Evolutionary conservation across 305 asterid genomes (phyloP).

Genomic region (Coffea humblotiana): DNA sequence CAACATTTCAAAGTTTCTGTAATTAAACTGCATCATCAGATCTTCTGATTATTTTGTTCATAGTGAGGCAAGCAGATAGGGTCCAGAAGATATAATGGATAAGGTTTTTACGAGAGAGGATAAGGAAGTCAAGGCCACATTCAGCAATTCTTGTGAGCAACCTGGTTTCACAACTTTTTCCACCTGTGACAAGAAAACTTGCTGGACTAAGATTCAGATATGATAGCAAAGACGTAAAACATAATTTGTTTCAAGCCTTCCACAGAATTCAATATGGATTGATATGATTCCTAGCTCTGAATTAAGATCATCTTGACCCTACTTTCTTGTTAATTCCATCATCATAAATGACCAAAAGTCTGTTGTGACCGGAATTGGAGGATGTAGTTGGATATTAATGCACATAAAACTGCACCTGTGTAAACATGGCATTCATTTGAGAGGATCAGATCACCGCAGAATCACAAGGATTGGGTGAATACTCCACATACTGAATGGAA

Average conservation of each 20-base stretch:
- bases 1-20: not conserved
- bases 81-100: conserved; percentile 35
- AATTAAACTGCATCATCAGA: not conserved
- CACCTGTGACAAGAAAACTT: conserved; percentile 34
- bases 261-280: not conserved
- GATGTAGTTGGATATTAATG: no score
- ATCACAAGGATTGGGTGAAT: not conserved
- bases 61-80: conserved; percentile 31
- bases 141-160: conserved; percentile 44
- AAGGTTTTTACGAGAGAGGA: conserved; percentile 37
- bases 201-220: conserved; percentile 1
- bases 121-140: conserved; percentile 44
- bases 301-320: not conserved
- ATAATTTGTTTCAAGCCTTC: not conserved
- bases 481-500: not conserved
- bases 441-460: not conserved
- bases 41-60: conserved; percentile 19
- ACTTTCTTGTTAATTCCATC: not conserved
- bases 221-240: not conserved
- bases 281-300: not conserved
- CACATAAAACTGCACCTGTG: not conserved
- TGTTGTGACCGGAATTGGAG: not conserved
- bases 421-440: not conserved
- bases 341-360: not conserved
- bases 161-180: conserved; percentile 44